A percentile compares a stretch with the other conserved stretches of the same genome.
Conservation (phyloP, 441 rosid species). For the Monsonia emarginata region DNA sequence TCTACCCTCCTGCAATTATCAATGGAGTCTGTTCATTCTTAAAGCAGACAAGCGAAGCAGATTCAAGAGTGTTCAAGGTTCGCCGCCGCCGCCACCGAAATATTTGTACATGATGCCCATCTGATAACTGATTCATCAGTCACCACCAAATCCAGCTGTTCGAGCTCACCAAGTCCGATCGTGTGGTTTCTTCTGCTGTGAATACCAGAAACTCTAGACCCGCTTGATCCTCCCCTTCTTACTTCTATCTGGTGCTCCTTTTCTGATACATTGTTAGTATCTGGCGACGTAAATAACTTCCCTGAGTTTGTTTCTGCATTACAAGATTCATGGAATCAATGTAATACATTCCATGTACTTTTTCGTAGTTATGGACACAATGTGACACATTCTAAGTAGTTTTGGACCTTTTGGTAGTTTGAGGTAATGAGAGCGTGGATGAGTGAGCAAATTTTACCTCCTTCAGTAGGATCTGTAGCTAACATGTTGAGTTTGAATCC, state of each 20-base stretch:
- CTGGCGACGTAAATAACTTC: conserved; percentile 28
- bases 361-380: too few relatives aligned
- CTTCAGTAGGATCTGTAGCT: conserved; percentile 19
- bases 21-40: not conserved
- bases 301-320: conserved; percentile 31
- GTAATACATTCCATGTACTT: too few relatives aligned
- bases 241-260: conserved; percentile 30
- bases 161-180: conserved; percentile 61
- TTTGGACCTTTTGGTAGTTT: too few relatives aligned
- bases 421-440: too few relatives aligned
- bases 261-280: conserved; percentile 20
- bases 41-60: not conserved
- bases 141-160: conserved; percentile 45
- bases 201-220: conserved; percentile 35
- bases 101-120: conserved; percentile 76
- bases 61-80: too few relatives aligned
- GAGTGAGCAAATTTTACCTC: conserved; percentile 34
- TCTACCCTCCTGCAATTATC: not conserved
- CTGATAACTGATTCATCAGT: conserved; percentile 56
- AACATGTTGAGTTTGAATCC: conserved; percentile 12
- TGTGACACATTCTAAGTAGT: too few relatives aligned
- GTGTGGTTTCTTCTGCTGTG: conserved; percentile 60
- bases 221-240: conserved; percentile 29
- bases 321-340: not conserved
- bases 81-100: conserved; percentile 11